Base-by-base conservation (phyloP, 2,329 filamentous ascomycete genomes). In the Trichoderma polysporum region DNA sequence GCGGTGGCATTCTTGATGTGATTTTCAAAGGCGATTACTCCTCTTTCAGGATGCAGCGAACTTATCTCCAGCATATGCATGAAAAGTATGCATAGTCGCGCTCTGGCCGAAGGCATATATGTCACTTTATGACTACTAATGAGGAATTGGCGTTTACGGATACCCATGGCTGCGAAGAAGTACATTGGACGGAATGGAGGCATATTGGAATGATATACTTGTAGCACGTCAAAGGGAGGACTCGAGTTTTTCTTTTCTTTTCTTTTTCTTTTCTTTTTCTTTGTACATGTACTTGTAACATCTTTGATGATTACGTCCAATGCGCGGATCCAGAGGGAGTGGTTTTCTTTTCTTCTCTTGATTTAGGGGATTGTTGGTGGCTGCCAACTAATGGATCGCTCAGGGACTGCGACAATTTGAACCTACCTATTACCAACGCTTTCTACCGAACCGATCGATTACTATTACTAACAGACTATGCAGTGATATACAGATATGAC, bases 21-120 rank as follows among this genome's bases (percentile, higher is more conserved):
- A 85, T 97, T 45, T 81, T 96, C 62, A 90, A 85, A 12, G 93
- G 92, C 62, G 90, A 97, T 73, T 98, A 97, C 77, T 84, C 85
- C 6, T 86, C 87, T 2, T 96, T 96, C 74, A 81, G 85, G 22
- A 77, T 83, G 49, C 92, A 96, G 76, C 86, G 93, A 61, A 80
- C 85, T 13, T 90, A 85, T 70, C 79, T 94, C 9, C 80, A 81
- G 60, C 78, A 81, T 39, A 76, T 90, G 2, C 85, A 86, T 65
- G 78, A 81, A 66, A 79, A 76, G 68, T 72, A 70, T 12, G 75
- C 79, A 9, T 77, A 77, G 15, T 74, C 76, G 22, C 77, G 76
- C 59, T 71, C 74, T 12, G 73, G 76, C 53, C 76, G 69, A 73
- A 62, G 37, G 58, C 25, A 45, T 62, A 33, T 15, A 33, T 47